phyloP scores from a whole-genome alignment of 192 early-diverging fungal species.

The Rhizoclosmatium globosum region DNA sequence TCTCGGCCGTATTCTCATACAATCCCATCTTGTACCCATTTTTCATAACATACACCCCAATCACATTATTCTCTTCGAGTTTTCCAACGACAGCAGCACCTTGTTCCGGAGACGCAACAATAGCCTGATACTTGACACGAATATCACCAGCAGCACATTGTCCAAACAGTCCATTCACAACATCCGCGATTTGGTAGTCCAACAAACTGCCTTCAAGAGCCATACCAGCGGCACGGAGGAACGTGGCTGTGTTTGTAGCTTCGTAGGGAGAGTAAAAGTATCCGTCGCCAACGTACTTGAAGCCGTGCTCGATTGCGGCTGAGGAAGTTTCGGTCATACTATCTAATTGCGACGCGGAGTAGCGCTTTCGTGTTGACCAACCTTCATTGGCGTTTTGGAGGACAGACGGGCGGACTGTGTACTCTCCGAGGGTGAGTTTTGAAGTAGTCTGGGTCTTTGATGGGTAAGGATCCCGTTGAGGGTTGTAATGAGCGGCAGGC shows the following conservation, averaged over 20 bases:
- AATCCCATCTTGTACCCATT: conserved; percentile 25
- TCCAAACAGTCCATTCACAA: conserved; percentile 30
- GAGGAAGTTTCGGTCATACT: neutral
- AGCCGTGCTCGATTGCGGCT: neutral
- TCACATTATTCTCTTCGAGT: neutral
- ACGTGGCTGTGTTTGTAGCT: conserved; percentile 4
- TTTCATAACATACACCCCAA: conserved; percentile 26
- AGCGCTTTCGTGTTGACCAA: neutral
- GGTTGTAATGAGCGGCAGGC: conserved; percentile 50
- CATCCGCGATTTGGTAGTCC: conserved; percentile 43
- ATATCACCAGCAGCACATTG: conserved; percentile 36
- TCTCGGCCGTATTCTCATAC: conserved; percentile 11
- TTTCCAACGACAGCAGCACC: conserved; percentile 38
- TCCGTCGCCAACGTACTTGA: conserved; percentile 41
- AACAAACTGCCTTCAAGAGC: conserved; percentile 36
- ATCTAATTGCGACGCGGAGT: neutral
- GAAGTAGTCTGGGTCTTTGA: neutral
- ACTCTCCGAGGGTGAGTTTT: conserved; percentile 20
- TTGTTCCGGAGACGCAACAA: neutral
- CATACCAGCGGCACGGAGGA: conserved; percentile 33
- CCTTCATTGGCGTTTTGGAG: conserved; percentile 13
- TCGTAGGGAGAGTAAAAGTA: conserved; percentile 38
- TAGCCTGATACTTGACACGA: conserved; percentile 32
- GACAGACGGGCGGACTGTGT: conserved; percentile 3
- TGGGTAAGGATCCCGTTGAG: conserved; percentile 43